Base-by-base conservation (phyloP, 1,139 yeast species). In the Blastobotrys raffinosifermentans region DNA sequence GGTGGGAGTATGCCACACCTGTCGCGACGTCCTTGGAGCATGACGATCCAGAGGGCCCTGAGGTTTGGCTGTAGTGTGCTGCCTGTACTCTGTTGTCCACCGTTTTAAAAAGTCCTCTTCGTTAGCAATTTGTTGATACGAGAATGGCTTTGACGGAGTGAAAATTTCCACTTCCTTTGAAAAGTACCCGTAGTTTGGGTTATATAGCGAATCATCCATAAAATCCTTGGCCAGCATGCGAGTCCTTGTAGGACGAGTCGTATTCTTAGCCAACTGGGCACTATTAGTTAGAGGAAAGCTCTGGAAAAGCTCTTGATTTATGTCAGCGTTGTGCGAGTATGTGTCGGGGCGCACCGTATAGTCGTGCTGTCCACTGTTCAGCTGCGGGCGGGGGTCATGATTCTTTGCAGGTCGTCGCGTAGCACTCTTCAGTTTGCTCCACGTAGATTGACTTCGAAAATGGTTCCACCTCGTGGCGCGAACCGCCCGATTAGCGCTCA, bases 1-100 rank as follows among this genome's bases (percentile, higher is more conserved):
- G 0, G 93, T 82, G 0, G 95, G 95, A 0, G 94, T 85, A 54
- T 85, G 94, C 95, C 95, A 85, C 32, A 84, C 63, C 57, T 85
- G 95, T 16, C 80, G 60, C 4, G 64, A 53, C 7, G 27, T 14
- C 15, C 27, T 6, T 14, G 38, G 27, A 9, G 23, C 19, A n/a
- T 26, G 15, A 7, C 21, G 17, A 4, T 19, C 16, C 25, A n/a
- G 25, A 11, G 42, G 42, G 31, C 30, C 34, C 20, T 41, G 22
- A 35, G 38, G 37, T 26, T 64, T 54, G 43, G 74, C 80, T 6
- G 8, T 6, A 7, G 27, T n/a, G 53, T 79, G 80, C 49, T 70
- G 68, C 5, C 67, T 58, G 56, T 82, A 84, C n/a, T 82, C 79
- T 17, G 66, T 58, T 19, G 77, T 66, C 95, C 94, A 85, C 32